Evolutionary conservation across 2,329 filamentous ascomycete genomes (phyloP).

Genomic region (Polychaeton citri): DNA sequence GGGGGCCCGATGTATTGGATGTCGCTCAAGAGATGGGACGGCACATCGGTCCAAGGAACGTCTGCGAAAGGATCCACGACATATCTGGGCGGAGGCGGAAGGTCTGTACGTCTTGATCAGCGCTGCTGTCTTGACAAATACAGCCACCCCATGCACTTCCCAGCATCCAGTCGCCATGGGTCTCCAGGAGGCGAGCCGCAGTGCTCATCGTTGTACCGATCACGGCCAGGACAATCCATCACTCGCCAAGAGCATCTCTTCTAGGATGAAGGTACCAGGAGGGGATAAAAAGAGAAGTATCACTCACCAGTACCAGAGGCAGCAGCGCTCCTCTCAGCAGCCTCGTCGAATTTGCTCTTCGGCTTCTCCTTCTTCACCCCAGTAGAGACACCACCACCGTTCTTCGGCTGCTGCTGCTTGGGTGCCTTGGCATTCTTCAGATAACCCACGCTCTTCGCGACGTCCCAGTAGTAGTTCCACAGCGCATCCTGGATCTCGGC

Average conservation of each 20-base stretch:
- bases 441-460: slow-evolving; percentile 73
- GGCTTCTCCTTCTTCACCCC: slow-evolving; percentile 28
- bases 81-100: slow-evolving; percentile 19
- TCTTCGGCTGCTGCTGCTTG: slow-evolving; percentile 13
- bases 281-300: slow-evolving; percentile 4
- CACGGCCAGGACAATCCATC: too few relatives aligned
- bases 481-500: slow-evolving; percentile 75
- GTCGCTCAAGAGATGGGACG: slow-evolving; percentile 47
- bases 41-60: slow-evolving; percentile 71
- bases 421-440: slow-evolving; percentile 39
- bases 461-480: slow-evolving; percentile 93
- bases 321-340: slow-evolving; percentile 27
- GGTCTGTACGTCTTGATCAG: slow-evolving; percentile 6
- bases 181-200: too few relatives aligned
- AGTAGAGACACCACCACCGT: slow-evolving; percentile 4
- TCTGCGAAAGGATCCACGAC: slow-evolving; percentile 61
- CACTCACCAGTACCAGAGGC: slow-evolving; percentile 35
- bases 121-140: neutral
- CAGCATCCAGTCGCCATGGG: neutral
- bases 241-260: neutral
- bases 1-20: slow-evolving; percentile 47
- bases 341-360: slow-evolving; percentile 32
- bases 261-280: neutral
- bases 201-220: too few relatives aligned
- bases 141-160: too few relatives aligned